Percentiles rank a stretch among this genome's conserved stretches.
Conservation (phyloP, 2,329 filamentous ascomycete genomes). For the Beauveria sp. region DNA sequence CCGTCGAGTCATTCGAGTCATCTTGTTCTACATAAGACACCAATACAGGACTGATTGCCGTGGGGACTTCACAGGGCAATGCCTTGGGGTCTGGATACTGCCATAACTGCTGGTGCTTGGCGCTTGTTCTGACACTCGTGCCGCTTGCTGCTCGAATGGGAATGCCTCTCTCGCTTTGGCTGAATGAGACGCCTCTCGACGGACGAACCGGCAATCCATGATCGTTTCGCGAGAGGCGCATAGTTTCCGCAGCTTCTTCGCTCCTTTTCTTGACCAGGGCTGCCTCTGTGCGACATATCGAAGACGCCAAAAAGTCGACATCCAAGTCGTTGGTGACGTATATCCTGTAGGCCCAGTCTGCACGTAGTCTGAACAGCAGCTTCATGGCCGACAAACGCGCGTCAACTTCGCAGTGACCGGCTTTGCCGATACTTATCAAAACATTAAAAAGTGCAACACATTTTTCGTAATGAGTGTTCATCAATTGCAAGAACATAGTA, state of each 20-base stretch:
- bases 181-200: conserved; percentile 45
- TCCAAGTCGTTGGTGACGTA: conserved; percentile 65
- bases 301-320: conserved; percentile 62
- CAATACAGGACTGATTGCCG: conserved; percentile 43
- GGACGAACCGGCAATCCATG: conserved; percentile 30
- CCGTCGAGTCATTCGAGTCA: conserved; percentile 17
- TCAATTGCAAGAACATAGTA: conserved; percentile 66
- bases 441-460: conserved; percentile 54
- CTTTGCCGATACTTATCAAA: conserved; percentile 56
- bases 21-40: conserved; percentile 31
- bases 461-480: conserved; percentile 60
- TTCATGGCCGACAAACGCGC: conserved; percentile 69
- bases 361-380: conserved; percentile 72
- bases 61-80: conserved; percentile 40
- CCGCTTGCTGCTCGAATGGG: conserved; percentile 36
- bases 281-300: conserved; percentile 58
- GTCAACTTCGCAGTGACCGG: conserved; percentile 54
- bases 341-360: conserved; percentile 71
- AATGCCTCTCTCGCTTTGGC: conserved; percentile 37
- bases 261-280: conserved; percentile 43
- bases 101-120: conserved; percentile 48
- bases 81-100: conserved; percentile 48
- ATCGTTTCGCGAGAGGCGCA: conserved; percentile 38
- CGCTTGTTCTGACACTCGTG: conserved; percentile 25
- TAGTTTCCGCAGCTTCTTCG: conserved; percentile 41